Evolutionary conservation across 2,329 filamentous ascomycete genomes (phyloP), one percentile per base, ranked within the genome.

Genomic region (Aspergillus ustus): DNA sequence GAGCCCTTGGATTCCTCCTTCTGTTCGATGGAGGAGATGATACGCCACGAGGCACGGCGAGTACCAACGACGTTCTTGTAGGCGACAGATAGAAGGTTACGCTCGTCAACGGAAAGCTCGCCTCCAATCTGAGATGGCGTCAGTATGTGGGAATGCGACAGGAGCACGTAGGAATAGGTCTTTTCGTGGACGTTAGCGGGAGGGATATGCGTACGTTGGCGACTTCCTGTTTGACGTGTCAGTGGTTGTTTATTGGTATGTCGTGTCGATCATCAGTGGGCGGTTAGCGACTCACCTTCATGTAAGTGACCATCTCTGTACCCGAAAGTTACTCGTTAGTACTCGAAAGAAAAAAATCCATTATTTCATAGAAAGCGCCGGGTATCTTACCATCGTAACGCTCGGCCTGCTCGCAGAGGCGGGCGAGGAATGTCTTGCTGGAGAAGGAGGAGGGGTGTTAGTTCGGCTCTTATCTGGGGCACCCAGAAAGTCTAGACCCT

Each of bases 61-160:
- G 95, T 96, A 76, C 95, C 94, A 75, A 99, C 92, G 65, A 99
- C 95, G 84, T 99, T 99, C 91, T 99, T 99, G 90, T 99, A 99
- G 80, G 94, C 94, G 76, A 98, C 95, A 70, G 92, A 97, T 70
- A 99, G 90, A 69, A 99, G 91, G 85, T 98, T 98, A 77, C 87
- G 87, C 81, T 89, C 87, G 84, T 89, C 87, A 68, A 89, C 87
- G 66, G 86, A 85, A 73, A 89, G 83, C 77, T 89, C 87, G 73
- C 87, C 87, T 74, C 85, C 86, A 71, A 89, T 81, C 87, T 89
- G 67, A 62, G 45, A 45, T 44, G 50, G 57, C 49, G 65, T 71
- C 60, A 71, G 67, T 62, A 49, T 51, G 52, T 54, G 13, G 40
- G 40, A 56, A 52, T 45, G 59, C 58, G 34, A 53, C 55, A 59